Conservation (phyloP, 768 basidiomycete species). For the Agaricus subrufescens region DNA sequence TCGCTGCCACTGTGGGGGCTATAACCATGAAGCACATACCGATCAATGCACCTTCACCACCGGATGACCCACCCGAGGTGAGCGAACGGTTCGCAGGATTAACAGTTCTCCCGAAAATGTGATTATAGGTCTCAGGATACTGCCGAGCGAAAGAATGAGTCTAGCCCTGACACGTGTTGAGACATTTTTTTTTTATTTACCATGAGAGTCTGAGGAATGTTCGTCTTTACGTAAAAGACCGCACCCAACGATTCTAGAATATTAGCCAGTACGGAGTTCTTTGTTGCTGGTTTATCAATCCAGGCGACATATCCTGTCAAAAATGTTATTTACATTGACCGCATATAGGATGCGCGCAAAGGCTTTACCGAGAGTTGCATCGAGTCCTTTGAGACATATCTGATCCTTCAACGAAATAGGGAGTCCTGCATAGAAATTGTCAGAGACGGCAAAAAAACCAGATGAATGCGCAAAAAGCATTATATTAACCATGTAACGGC, state of each 20-base stretch:
- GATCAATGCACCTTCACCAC: conserved; percentile 80
- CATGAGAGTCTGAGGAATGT: conserved; percentile 77
- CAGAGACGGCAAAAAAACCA: neutral
- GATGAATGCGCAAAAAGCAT: conserved; percentile 6
- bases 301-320: conserved; percentile 64
- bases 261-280: conserved; percentile 60
- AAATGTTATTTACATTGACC: too few relatives aligned
- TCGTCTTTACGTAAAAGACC: conserved; percentile 67
- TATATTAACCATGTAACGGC: conserved; percentile 55
- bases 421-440: conserved; percentile 27
- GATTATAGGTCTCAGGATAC: conserved; percentile 79
- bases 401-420: conserved; percentile 78
- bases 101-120: conserved; percentile 71
- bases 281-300: conserved; percentile 55
- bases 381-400: conserved; percentile 60
- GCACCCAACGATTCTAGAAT: conserved; percentile 67
- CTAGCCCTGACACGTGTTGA: neutral
- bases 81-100: conserved; percentile 73
- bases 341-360: neutral
- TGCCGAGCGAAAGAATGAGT: conserved; percentile 17
- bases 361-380: conserved; percentile 58
- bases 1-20: neutral
- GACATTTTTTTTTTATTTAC: conserved; percentile 25
- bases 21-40: conserved; percentile 26
- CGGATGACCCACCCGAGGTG: conserved; percentile 78